These are phyloP conservation scores for Sonneratia alba DNA, from an alignment of 345 rosid genomes.

Conservation along the genomic window DNA sequence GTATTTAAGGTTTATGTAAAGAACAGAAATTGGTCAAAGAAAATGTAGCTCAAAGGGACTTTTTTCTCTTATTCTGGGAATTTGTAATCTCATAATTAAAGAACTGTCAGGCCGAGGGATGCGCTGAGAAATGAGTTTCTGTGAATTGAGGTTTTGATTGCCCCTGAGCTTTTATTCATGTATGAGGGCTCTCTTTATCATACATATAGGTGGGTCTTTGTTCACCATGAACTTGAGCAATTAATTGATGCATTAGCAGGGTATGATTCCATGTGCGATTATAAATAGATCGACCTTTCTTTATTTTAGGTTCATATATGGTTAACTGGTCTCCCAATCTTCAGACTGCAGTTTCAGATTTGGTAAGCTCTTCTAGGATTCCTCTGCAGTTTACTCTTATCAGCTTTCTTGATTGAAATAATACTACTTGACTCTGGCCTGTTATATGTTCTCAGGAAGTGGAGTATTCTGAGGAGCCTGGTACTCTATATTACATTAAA, in stretches of 20 bases:
- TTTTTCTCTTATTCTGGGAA: background rate
- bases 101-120: background rate
- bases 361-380: slow-evolving; percentile 47
- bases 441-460: slow-evolving; percentile 59
- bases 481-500: slow-evolving; percentile 71
- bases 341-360: slow-evolving; percentile 97
- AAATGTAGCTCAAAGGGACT: background rate
- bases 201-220: background rate
- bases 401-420: slow-evolving; percentile 1
- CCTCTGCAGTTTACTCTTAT: slow-evolving; percentile 3
- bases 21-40: background rate
- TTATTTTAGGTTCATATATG: slow-evolving; percentile 74
- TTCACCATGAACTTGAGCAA: background rate
- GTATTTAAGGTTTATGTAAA: background rate
- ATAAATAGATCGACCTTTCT: slow-evolving; percentile 1
- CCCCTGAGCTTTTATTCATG: background rate
- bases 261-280: background rate
- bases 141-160: background rate
- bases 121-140: background rate
- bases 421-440: slow-evolving; percentile 5
- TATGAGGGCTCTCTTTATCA: background rate
- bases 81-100: background rate
- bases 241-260: background rate
- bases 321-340: slow-evolving; percentile 98
- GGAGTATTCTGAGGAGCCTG: slow-evolving; percentile 95